Evolutionary conservation across 768 basidiomycete species (phyloP), one percentile per base, ranked within the genome.

Genomic region (Amanita pallidorosea): DNA sequence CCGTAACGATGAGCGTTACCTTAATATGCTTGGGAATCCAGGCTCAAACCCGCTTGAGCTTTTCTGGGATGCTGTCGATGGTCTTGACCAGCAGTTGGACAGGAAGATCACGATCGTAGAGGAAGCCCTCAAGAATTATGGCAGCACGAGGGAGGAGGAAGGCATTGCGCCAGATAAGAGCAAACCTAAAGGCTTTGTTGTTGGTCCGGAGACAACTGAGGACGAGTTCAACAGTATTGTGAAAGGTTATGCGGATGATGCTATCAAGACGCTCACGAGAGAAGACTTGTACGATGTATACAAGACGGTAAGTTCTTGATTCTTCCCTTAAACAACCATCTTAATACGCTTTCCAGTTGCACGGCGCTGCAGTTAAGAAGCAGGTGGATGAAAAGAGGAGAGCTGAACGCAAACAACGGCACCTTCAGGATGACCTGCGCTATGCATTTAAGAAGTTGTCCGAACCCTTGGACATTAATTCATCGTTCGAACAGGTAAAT

Each of bases 21-120:
- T 85, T 38, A 74, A 77, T 54, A 81, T 98, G 66, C 80, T 98
- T 15, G 95, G 96, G 13, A 88, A 86, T 58, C 88, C 89, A 7
- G 96, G 96, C 12, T 95, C 92, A 2, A 93, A 88, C 57, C 94
- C 95, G 1, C 75, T 99, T 27, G 96, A 99, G 60, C 76, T 98
- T 4, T 98, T 96, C 68, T 96, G 93, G 91, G 95, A 98, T 65
- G 63, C 76, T 8, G 85, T 96, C 41, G 96, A 99, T 65, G 74
- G 71, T 37, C 74, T 96, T 2, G 93, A 92, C 60, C 88, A 93
- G 61, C 77, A 82, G 56, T 76, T 95, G 15, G 91, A 93, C 54
- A 75, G 75, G 17, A 88, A 88, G 60, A 82, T 88, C 15, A 73
- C 73, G n/a, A 59, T 78, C 27, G 79, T 86, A 3, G 82, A 85